A percentile compares a stretch with the other conserved stretches of the same genome.
These are phyloP conservation scores for Alternaria ethzedia DNA, from an alignment of 2,329 filamentous ascomycete species.

Conservation along the genomic window DNA sequence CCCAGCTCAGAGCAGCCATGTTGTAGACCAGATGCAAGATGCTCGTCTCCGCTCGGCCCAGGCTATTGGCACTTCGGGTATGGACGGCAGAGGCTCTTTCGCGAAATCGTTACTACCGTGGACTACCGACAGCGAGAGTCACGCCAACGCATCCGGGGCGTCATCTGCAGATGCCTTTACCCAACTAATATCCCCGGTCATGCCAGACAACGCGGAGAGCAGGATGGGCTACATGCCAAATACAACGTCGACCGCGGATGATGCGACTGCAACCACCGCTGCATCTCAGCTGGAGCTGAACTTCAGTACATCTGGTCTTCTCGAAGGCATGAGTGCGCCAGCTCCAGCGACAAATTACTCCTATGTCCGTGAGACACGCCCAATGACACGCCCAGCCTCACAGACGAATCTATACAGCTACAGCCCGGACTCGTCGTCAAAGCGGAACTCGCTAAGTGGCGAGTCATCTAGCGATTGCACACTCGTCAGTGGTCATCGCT, in stretches of 20 bases:
- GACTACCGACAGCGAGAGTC: constrained; percentile 17
- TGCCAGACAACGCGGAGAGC: constrained; percentile 13
- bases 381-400: constrained; percentile 38
- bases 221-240: constrained; percentile 17
- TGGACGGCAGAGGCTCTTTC: constrained; percentile 16
- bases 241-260: constrained; percentile 12
- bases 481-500: constrained; percentile 51
- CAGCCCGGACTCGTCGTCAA: constrained; percentile 40
- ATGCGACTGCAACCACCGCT: constrained; percentile 9
- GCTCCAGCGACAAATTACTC: constrained; percentile 30
- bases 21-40: constrained; percentile 41
- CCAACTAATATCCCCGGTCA: not conserved
- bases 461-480: constrained; percentile 35
- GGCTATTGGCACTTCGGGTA: constrained; percentile 15
- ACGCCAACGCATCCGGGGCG: constrained; percentile 16
- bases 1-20: constrained; percentile 29
- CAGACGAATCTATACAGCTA: constrained; percentile 51
- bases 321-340: constrained; percentile 31
- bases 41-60: constrained; percentile 37
- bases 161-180: constrained; percentile 13
- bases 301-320: constrained; percentile 31
- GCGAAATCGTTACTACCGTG: constrained; percentile 32
- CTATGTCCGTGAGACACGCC: constrained; percentile 26
- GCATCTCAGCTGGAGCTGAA: constrained; percentile 24
- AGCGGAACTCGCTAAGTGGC: constrained; percentile 33